Conservation (phyloP, 176 grass and related monocot species). For the Typha latifolia region DNA sequence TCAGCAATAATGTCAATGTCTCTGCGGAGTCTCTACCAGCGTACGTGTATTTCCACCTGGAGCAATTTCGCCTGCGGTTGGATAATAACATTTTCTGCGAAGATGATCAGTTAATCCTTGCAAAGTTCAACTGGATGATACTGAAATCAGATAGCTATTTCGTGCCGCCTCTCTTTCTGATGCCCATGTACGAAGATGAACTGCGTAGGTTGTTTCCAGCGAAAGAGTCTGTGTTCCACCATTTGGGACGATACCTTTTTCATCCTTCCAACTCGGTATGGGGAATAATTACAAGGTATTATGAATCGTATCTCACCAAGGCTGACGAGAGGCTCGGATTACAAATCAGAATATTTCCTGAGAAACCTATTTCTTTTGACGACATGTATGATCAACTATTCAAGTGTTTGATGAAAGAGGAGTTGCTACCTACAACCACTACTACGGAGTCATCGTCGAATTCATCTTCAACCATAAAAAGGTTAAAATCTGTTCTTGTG, state of each 20-base stretch:
- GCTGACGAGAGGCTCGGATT: constrained; percentile 32
- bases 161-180: constrained; percentile 50
- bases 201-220: constrained; percentile 41
- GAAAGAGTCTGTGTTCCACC: constrained; percentile 38
- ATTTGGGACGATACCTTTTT: constrained; percentile 55
- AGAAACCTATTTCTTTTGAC: neutral
- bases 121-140: constrained; percentile 32
- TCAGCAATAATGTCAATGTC: neutral
- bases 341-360: constrained; percentile 36
- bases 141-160: constrained; percentile 48
- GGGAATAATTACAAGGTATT: constrained; percentile 29
- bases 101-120: constrained; percentile 37
- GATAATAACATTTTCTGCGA: constrained; percentile 77
- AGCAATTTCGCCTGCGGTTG: constrained; percentile 18
- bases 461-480: neutral
- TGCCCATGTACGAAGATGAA: constrained; percentile 20
- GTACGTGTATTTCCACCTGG: constrained; percentile 62
- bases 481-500: constrained; percentile 22
- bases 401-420: constrained; percentile 23
- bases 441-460: neutral
- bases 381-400: constrained; percentile 32
- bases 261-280: constrained; percentile 54
- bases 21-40: constrained; percentile 4
- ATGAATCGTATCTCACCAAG: constrained; percentile 16
- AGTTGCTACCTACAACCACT: constrained; percentile 12